Base-by-base conservation (phyloP, 23 red algal genomes). In the Pyropia haitanensis region DNA sequence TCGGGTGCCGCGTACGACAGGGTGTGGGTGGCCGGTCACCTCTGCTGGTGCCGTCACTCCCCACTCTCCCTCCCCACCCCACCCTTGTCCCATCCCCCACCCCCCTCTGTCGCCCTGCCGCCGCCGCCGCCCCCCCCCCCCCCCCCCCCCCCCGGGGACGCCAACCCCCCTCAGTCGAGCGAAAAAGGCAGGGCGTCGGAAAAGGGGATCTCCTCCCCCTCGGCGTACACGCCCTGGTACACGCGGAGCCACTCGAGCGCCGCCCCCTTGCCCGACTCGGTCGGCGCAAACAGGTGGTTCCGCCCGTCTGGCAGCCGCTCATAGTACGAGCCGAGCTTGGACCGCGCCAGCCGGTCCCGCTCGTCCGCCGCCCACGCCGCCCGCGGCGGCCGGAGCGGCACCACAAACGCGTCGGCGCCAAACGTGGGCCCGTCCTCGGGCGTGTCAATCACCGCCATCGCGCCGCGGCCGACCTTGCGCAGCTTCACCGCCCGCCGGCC, bases 201-300 rank as follows among this genome's bases (percentile, higher is more conserved):
- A 51, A 81, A 90, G 16, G 85, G 85, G 39, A 90, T 90, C 65
- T 90, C 85, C 53, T 90, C 85, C 1, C 75, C 85, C 17, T 82
- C 70, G 32, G 63, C 76, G 57, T 77, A 80, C 8, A 90, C 71
- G 25, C 85, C 77, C 22, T 68, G 52, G 56, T 62, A 80, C 18
- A 90, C 67, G 49, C 78, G 72, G 10, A 90, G 53, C 15, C 73
- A 18, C 23, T 27, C 22, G 14, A 81, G 53, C 53, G 75, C 22
- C 16, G 30, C 73, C 25, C 71, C 71, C 48, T 75, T 75, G 10
- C 58, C 53, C 68, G 58, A 75, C 68, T 90, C 85, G 30, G 60
- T 64, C 0, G 69, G 61, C 7, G 66, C 76, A 51, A 90, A 90
- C 56, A 90, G 34, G 53, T 54, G 62, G n/a, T 59, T 55, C 18